A percentile compares a stretch with the other conserved stretches of the same genome.
Evolutionary conservation across 768 basidiomycete species (phyloP).

Genomic region (Trametes villosa): DNA sequence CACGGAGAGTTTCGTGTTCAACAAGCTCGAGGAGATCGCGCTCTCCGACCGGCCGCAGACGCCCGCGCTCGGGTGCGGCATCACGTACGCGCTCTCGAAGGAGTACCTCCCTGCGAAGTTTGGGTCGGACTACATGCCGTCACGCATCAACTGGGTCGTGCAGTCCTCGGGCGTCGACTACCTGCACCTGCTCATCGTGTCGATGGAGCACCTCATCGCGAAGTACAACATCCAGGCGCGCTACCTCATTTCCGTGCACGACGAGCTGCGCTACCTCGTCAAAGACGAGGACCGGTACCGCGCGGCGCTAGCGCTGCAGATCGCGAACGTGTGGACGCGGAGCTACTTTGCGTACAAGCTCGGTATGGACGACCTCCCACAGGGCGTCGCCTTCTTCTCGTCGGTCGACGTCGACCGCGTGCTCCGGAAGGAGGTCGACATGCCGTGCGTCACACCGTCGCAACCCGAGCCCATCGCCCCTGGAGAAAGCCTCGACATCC

Average conservation of each 20-base stretch:
- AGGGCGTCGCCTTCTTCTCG: constrained; percentile 96
- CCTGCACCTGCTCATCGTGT: constrained; percentile 92
- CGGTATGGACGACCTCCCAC: constrained; percentile 96
- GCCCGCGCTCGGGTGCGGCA: constrained; percentile 91
- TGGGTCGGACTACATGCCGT: constrained; percentile 90
- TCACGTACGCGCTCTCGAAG: constrained; percentile 92
- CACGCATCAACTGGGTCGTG: constrained; percentile 98
- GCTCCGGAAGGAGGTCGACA: constrained; percentile 93
- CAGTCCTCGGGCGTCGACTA: constrained; percentile 99
- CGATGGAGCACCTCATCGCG: constrained; percentile 86
- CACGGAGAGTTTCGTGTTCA: constrained; percentile 95
- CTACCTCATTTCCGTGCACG: constrained; percentile 96
- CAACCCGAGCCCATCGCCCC: constrained; percentile 81
- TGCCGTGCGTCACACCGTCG: constrained; percentile 94
- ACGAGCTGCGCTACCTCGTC: constrained; percentile 94
- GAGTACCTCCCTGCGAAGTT: constrained; percentile 82
- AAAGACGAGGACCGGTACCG: constrained; percentile 88
- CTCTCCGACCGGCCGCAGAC: constrained; percentile 85
- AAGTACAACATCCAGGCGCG: constrained; percentile 87
- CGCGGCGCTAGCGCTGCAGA: constrained; percentile 89
- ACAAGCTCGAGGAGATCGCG: constrained; percentile 96
- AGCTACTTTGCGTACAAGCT: constrained; percentile 87
- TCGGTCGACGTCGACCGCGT: constrained; percentile 93
- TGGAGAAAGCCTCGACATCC: constrained; percentile 86
- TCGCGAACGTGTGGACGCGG: constrained; percentile 96